phyloP scores from a whole-genome alignment of 1,284 basidiomycete species.

The Trichosporon faecale region DNA sequence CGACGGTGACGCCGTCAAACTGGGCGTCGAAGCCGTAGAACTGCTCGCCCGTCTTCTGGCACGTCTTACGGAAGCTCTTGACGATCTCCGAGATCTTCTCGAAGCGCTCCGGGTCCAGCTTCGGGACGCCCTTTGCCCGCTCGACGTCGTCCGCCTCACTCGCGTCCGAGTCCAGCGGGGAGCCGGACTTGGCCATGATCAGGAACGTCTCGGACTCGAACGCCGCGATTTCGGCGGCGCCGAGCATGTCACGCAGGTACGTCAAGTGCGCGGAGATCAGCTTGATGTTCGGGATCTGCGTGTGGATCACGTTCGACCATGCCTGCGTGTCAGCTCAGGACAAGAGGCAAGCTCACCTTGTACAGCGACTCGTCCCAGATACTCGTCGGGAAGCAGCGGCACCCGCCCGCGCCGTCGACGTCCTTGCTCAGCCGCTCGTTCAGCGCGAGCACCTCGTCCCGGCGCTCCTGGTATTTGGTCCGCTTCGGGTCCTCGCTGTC shows the following conservation, averaged over 20 bases:
- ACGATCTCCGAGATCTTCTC: constrained; percentile 94
- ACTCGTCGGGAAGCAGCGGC: constrained; percentile 74
- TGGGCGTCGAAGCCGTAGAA: constrained; percentile 76
- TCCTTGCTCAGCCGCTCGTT: constrained; percentile 55
- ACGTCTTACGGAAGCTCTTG: constrained; percentile 90
- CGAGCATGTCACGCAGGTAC: constrained; percentile 77
- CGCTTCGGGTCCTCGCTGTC: constrained; percentile 59
- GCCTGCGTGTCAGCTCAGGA: constrained; percentile 59
- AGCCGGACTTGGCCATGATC: constrained; percentile 68
- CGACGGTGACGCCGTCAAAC: constrained; percentile 70
- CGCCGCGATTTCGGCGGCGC: constrained; percentile 87
- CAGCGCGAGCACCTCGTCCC: constrained; percentile 64
- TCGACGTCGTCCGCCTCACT: constrained; percentile 42
- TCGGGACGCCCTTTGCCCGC: constrained; percentile 52
- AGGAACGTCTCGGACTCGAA: constrained; percentile 98
- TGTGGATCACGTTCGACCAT: constrained; percentile 96
- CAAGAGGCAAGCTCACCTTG: constrained; percentile 61
- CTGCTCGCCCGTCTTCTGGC: constrained; percentile 66
- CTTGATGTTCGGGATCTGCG: constrained; percentile 90
- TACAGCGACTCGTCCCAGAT: constrained; percentile 98
- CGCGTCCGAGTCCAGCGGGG: constrained; percentile 45
- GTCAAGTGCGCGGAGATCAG: constrained; percentile 81
- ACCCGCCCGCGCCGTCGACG: constrained; percentile 32
- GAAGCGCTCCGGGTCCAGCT: constrained; percentile 76
- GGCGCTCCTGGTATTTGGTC: constrained; percentile 65